Evolutionary conservation across 208 protist species (phyloP).

Genomic region (Wallacemonas rigidus): DNA sequence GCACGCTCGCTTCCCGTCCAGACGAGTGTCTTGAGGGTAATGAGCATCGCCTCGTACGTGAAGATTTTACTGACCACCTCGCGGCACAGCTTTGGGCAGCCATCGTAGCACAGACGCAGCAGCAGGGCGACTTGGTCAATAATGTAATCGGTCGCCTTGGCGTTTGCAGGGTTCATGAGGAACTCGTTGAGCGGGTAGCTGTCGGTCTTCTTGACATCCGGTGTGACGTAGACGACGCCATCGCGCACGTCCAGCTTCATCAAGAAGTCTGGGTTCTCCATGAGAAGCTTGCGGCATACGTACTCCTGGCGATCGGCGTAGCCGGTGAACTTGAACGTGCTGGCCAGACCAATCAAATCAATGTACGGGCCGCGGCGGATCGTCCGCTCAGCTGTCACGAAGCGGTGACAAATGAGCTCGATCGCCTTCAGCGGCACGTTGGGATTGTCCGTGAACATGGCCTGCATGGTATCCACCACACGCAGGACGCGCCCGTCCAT

Average conservation of each 20-base stretch:
- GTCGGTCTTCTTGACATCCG: slow-evolving; percentile 6
- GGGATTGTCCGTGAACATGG: slow-evolving; percentile 69
- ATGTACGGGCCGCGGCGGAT: slow-evolving; percentile 49
- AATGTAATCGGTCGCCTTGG: slow-evolving; percentile 37
- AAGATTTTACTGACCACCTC: slow-evolving; percentile 48
- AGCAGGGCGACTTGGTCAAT: slow-evolving; percentile 59
- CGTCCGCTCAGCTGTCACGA: slow-evolving; percentile 31
- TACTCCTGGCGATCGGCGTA: slow-evolving; percentile 54
- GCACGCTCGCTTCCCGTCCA: slow-evolving; percentile 49
- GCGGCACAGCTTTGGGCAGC: slow-evolving; percentile 51
- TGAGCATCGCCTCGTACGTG: slow-evolving; percentile 39
- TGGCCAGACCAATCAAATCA: slow-evolving; percentile 53
- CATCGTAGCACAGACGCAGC: slow-evolving; percentile 62
- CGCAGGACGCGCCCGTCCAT: slow-evolving; percentile 56
- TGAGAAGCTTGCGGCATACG: slow-evolving; percentile 60
- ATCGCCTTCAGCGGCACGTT: slow-evolving; percentile 36
- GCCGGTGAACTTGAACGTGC: slow-evolving; percentile 52
- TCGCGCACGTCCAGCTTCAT: slow-evolving; percentile 38
- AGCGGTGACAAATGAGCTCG: slow-evolving; percentile 46
- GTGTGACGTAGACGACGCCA: slow-evolving; percentile 30
- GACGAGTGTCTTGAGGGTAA: slow-evolving; percentile 38
- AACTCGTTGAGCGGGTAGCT: slow-evolving; percentile 35
- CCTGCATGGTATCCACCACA: slow-evolving; percentile 60
- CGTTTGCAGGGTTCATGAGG: slow-evolving; percentile 31
- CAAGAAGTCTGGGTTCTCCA: slow-evolving; percentile 52